A percentile compares a stretch with the other conserved stretches of the same genome.
These are phyloP conservation scores for Pseudogymnoascus sp. DNA, from an alignment of 2,329 filamentous ascomycete genomes.

Conservation along the genomic window DNA sequence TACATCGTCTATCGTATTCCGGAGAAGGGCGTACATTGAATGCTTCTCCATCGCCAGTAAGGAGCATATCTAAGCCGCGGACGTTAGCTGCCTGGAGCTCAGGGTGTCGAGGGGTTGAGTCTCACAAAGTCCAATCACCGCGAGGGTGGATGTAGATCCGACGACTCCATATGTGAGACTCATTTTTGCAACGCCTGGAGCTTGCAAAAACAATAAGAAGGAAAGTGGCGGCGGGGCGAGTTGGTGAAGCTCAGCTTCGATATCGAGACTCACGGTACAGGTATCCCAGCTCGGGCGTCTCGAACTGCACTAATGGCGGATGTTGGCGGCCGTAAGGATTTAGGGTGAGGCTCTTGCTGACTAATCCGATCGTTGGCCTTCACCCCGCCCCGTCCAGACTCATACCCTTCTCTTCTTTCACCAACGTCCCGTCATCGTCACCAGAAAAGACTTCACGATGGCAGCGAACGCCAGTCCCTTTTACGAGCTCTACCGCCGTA, in stretches of 20 bases:
- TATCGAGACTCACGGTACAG: background rate
- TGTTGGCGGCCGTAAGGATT: background rate
- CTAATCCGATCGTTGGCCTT: background rate
- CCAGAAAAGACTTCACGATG: constrained; percentile 31
- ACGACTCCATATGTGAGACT: constrained; percentile 65
- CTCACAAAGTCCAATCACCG: constrained; percentile 74
- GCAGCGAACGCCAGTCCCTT: constrained; percentile 49
- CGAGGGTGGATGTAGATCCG: constrained; percentile 59
- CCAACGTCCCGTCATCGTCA: constrained; percentile 6
- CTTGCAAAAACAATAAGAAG: constrained; percentile 10
- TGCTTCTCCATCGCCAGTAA: constrained; percentile 88
- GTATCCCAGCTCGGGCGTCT: constrained; percentile 2
- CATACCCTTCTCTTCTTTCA: background rate
- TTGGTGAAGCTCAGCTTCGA: constrained; percentile 9
- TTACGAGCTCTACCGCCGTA: constrained; percentile 97
- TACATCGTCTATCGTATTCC: constrained; percentile 7
- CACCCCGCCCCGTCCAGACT: constrained; percentile 1
- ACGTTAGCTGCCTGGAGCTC: constrained; percentile 20
- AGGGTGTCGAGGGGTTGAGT: constrained; percentile 19
- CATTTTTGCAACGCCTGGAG: constrained; percentile 43
- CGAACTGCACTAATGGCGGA: background rate
- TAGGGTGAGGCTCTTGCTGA: constrained; percentile 3
- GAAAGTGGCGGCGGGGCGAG: constrained; percentile 6
- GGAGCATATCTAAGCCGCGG: constrained; percentile 77
- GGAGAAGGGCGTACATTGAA: constrained; percentile 66